Evolutionary conservation across 1,284 basidiomycete species (phyloP), one percentile per base, ranked within the genome.

Genomic region (Ustilago nuda): DNA sequence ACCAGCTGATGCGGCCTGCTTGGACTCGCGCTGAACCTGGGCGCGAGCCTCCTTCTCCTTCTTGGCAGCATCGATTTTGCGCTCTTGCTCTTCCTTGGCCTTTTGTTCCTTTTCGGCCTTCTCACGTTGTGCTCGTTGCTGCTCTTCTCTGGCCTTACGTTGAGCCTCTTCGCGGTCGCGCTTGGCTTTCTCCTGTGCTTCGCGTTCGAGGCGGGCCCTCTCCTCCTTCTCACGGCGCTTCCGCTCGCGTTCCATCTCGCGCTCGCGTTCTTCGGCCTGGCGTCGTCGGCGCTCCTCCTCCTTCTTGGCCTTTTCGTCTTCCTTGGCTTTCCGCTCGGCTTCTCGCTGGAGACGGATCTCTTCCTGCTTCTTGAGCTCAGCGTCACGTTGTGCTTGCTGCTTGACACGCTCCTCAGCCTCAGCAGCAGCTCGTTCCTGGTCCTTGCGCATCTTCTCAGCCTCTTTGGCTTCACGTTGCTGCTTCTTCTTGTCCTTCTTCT

Each of bases 401-500:
- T 91, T 90, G 60, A 90, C 90, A 74, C 92, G 91, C 36, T 88
- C 87, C 30, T 91, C 91, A 46, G 88, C 89, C 56, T 84, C 83
- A 39, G 71, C 83, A 48, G 79, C 80, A 43, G 76, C 81, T 54
- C 73, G 73, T 70, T 82, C 84, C 91, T 48, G 90, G 90, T 82
- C 94, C 92, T 85, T 94, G 92, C 23, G 92, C 92, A 48, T 92
- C 92, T 85, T 91, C 90, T 76, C 84, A 58, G 94, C 94, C 92
- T 85, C 91, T 90, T 78, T 84, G 58, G 94, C 94, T 81, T 98
- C 96, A 85, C 95, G 96, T 60, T 92, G 93, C 80, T 91, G 89
- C 87, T 89, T 91, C 89, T 93, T 93, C 91, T 96, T 96, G 86
- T 96, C 95, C 89, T 98, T 98, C 91, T 98, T 98, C 89, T 94